Evolutionary conservation across 108 stramenopile species (phyloP).

Genomic region (Tribonema minus): DNA sequence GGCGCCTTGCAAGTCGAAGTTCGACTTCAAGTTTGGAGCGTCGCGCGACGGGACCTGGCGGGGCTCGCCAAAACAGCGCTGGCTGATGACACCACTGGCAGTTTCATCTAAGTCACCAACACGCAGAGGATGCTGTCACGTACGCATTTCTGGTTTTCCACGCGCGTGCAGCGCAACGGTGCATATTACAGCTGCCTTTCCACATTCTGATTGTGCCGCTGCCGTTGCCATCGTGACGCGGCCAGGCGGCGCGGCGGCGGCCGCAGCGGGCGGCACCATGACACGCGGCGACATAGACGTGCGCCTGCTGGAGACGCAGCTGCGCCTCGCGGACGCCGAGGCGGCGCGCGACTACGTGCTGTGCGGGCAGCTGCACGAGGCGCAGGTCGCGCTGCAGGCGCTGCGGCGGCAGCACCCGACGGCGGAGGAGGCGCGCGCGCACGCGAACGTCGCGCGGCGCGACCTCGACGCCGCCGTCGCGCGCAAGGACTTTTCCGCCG

Average conservation of each 20-base stretch:
- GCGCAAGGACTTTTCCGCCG: neutral
- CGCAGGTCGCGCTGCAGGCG: neutral
- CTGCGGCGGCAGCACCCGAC: constrained; percentile 19
- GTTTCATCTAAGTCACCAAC: too few relatives aligned
- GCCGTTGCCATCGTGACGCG: neutral
- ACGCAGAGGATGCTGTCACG: too few relatives aligned
- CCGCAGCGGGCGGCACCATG: neutral
- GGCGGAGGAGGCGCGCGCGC: constrained; percentile 9
- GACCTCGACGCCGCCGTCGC: neutral
- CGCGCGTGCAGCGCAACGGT: too few relatives aligned
- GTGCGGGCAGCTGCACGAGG: constrained; percentile 7
- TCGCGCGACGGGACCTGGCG: too few relatives aligned
- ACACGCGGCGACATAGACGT: constrained; percentile 22
- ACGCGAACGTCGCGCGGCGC: neutral
- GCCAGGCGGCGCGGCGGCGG: neutral
- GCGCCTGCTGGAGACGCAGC: constrained; percentile 20
- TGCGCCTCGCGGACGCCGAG: constrained; percentile 26
- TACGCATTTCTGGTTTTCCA: too few relatives aligned
- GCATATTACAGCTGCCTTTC: too few relatives aligned
- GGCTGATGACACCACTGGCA: too few relatives aligned
- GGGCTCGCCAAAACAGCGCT: too few relatives aligned
- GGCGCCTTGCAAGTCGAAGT: too few relatives aligned
- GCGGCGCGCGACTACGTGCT: constrained; percentile 15
- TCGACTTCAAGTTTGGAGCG: too few relatives aligned
- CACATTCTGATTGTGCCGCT: neutral